Conservation (phyloP, 2,329 filamentous ascomycete species). For the Lasiodiplodia gonubiensis region DNA sequence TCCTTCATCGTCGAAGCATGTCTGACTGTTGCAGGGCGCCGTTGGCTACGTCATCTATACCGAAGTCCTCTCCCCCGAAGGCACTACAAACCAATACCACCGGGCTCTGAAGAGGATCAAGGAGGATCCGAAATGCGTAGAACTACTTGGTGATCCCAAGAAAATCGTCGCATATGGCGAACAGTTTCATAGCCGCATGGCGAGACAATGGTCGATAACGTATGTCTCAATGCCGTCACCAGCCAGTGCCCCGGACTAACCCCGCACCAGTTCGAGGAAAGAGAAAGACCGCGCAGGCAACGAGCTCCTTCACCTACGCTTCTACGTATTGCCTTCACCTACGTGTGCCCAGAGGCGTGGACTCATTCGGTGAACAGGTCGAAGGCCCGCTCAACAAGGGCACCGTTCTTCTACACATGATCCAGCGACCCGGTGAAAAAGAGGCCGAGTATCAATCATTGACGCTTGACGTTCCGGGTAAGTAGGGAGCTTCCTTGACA, state of each 20-base stretch:
- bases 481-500: slow-evolving; percentile 36
- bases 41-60: slow-evolving; percentile 58
- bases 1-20: neutral
- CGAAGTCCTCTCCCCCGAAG: slow-evolving; percentile 62
- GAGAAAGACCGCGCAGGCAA: slow-evolving; percentile 75
- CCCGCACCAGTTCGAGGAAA: slow-evolving; percentile 59
- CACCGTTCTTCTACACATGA: slow-evolving; percentile 77
- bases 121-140: slow-evolving; percentile 71
- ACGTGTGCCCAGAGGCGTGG: neutral
- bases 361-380: slow-evolving; percentile 57
- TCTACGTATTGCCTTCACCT: slow-evolving; percentile 57
- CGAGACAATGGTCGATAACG: slow-evolving; percentile 53
- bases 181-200: slow-evolving; percentile 81
- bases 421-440: slow-evolving; percentile 66
- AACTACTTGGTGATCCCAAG: slow-evolving; percentile 70
- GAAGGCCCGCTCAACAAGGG: slow-evolving; percentile 78
- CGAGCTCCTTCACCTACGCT: slow-evolving; percentile 83
- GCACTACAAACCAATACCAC: slow-evolving; percentile 88
- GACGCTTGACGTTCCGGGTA: slow-evolving; percentile 77
- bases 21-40: slow-evolving; percentile 61
- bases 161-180: slow-evolving; percentile 84
- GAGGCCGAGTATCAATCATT: slow-evolving; percentile 82
- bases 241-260: neutral
- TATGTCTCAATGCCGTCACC: slow-evolving; percentile 58
- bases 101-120: slow-evolving; percentile 81